Evolutionary conservation across 495 filamentous ascomycete species (phyloP), one percentile per base, ranked within the genome.

Genomic region (Penicillium crystallinum): DNA sequence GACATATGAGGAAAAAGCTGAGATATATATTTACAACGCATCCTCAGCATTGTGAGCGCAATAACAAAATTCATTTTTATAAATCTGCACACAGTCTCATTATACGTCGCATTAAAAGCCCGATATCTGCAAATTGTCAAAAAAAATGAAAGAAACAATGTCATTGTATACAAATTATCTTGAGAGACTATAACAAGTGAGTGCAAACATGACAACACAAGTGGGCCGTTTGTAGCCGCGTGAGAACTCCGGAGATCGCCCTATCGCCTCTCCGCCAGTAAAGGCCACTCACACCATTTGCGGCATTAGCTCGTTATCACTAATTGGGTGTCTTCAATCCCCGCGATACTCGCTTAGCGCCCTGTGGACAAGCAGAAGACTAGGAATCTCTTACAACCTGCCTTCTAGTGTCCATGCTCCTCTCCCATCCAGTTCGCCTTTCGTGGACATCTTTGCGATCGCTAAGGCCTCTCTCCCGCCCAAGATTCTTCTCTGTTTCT

Each of bases 401-500:
- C 17, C 19, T 35, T 23, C 39, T 39, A 38, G 41, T 55, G 66
- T 68, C 65, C 66, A 77, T 75, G 71, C 70, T 70, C 56, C 69
- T 72, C 65, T 67, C 67, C 40, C 66, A 51, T 55, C 60, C 64
- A 51, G 53, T 64, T 66, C 68, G 64, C 45, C 59, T 69, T 66
- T 52, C 64, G 53, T 64, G 64, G 63, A 63, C 57, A 53, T 59
- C 65, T 19, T 58, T 72, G 49, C 65, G 65, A 60, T 69, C 71
- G 50, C 40, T 66, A 46, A 67, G 61, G 52, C 61, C 65, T 27
- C 42, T 66, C 38, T 46, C 57, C 44, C 63, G 62, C 30, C 49
- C 61, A 31, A 66, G 67, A 53, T 57, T 69, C 52, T 75, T 77
- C 49, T 71, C 70, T 40, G 56, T 54, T 40, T 70, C 70, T 34